phyloP scores from a whole-genome alignment of 805 yeast genomes.

The Ogataea salicorniae region DNA sequence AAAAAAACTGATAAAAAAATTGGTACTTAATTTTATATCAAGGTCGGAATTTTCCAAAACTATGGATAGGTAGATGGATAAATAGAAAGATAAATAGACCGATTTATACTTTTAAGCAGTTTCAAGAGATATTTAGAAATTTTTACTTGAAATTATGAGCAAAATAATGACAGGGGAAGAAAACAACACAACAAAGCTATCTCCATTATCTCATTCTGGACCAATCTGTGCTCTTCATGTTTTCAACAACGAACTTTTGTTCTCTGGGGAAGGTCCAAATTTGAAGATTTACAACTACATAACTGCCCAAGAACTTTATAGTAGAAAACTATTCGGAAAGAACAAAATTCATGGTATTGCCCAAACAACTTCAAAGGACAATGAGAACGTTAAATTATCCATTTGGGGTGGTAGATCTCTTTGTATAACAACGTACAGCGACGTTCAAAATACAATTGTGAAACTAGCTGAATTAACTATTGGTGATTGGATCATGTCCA shows the following conservation, averaged over 20 bases:
- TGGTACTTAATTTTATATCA: no score
- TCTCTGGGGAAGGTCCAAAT: slow-evolving; percentile 70
- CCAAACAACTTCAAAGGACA: slow-evolving; percentile 15
- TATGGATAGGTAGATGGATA: no score
- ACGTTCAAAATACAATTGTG: slow-evolving; percentile 19
- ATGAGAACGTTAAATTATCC: slow-evolving; percentile 28
- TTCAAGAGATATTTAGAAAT: no score
- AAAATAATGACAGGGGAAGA: neutral
- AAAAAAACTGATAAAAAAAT: no score
- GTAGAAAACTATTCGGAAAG: slow-evolving; percentile 49
- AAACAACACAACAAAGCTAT: neutral
- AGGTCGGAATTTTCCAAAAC: no score
- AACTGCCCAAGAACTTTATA: slow-evolving; percentile 28
- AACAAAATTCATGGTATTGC: slow-evolving; percentile 82
- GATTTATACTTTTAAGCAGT: neutral
- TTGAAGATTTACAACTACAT: slow-evolving; percentile 49
- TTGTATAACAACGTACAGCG: slow-evolving; percentile 33
- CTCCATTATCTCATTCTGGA: slow-evolving; percentile 42
- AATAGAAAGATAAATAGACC: no score
- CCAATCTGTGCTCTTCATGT: slow-evolving; percentile 66
- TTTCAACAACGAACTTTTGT: slow-evolving; percentile 29
- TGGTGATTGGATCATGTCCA: slow-evolving; percentile 77
- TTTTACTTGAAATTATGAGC: no score
- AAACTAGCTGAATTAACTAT: slow-evolving; percentile 41
- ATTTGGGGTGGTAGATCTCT: slow-evolving; percentile 75